A percentile compares a stretch with the other conserved stretches of the same genome.
Conservation (phyloP, 768 basidiomycete species). For the Suillus tomentosus region DNA sequence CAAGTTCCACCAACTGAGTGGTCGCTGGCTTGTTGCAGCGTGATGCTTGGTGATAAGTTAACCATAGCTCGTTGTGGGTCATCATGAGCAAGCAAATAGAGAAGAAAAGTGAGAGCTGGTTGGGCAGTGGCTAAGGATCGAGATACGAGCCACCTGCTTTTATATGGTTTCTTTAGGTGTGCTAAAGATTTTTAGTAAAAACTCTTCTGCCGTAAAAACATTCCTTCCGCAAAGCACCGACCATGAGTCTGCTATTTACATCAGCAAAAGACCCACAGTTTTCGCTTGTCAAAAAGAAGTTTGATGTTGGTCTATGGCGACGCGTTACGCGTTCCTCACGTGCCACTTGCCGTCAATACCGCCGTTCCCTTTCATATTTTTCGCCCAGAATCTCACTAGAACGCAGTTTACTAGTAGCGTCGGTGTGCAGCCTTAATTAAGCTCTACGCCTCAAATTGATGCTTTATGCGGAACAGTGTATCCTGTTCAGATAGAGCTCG, state of each 20-base stretch:
- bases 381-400: too few relatives aligned
- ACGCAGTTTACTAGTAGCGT: neutral
- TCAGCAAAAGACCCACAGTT: too few relatives aligned
- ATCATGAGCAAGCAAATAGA: slow-evolving; percentile 20
- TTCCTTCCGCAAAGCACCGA: slow-evolving; percentile 3
- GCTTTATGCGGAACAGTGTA: neutral
- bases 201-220: neutral
- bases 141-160: slow-evolving; percentile 12
- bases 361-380: too few relatives aligned
- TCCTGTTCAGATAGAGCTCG: neutral
- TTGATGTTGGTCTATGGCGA: too few relatives aligned
- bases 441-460: neutral
- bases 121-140: neutral
- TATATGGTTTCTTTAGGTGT: slow-evolving; percentile 8
- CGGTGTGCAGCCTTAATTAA: neutral
- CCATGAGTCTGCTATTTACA: neutral
- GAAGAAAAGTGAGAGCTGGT: slow-evolving; percentile 7
- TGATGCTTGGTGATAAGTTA: slow-evolving; percentile 50
- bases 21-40: slow-evolving; percentile 43
- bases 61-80: slow-evolving; percentile 45
- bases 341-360: too few relatives aligned
- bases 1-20: slow-evolving; percentile 50
- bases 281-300: too few relatives aligned
- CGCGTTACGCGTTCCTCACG: too few relatives aligned
- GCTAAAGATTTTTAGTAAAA: neutral